Percentiles rank a stretch among this genome's conserved stretches.
phyloP scores from a whole-genome alignment of 192 early-diverging fungal genomes.

The Coemansia sp. region DNA sequence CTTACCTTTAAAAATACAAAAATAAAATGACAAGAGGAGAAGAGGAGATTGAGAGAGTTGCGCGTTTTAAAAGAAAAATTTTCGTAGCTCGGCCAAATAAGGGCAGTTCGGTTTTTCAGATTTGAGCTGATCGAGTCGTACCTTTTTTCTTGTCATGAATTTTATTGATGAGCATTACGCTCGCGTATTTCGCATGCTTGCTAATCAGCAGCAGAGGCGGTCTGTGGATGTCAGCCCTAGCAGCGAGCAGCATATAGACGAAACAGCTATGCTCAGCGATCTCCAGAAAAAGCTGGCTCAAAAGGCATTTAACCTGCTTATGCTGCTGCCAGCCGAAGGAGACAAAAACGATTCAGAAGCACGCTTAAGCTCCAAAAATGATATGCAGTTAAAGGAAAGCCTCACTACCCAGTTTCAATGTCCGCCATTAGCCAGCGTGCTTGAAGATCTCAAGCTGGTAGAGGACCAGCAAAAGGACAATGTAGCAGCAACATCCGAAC shows the following conservation, averaged over 20 bases:
- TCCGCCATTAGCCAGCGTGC: constrained; percentile 15
- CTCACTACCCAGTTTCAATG: background rate
- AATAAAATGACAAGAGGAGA: background rate
- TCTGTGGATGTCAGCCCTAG: background rate
- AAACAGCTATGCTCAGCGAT: background rate
- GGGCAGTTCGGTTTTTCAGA: background rate
- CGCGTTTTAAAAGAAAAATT: constrained; percentile 18
- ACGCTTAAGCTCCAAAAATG: no score
- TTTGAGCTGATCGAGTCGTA: background rate
- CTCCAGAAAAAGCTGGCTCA: constrained; percentile 9
- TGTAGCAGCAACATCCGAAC: background rate
- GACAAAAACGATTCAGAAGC: background rate
- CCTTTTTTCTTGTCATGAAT: constrained; percentile 19
- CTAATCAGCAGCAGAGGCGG: background rate
- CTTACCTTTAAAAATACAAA: background rate
- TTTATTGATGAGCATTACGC: constrained; percentile 52
- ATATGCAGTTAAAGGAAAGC: no score
- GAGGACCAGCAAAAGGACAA: background rate
- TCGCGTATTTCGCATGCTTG: constrained; percentile 29
- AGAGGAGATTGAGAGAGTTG: background rate
- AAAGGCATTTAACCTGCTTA: constrained; percentile 38
- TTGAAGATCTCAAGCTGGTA: constrained; percentile 24
- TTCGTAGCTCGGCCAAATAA: background rate
- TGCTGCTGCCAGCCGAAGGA: constrained; percentile 19
- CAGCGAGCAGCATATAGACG: no score